Percentiles rank a stretch among this genome's conserved stretches.
Evolutionary conservation across 192 early-diverging fungal genomes (phyloP).

Genomic region (Coemansia sp.): DNA sequence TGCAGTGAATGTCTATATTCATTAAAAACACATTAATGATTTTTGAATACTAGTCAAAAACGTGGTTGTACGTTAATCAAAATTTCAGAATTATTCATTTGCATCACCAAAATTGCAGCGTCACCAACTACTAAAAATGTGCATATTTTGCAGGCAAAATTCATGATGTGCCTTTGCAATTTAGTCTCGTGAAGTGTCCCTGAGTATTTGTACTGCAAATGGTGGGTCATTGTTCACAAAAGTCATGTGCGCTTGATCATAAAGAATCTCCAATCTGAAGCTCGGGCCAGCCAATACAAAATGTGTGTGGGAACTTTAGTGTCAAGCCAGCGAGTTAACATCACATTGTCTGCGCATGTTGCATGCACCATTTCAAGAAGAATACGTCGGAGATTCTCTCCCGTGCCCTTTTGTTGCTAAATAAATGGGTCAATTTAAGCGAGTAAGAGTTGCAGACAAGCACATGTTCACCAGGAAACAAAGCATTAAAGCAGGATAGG

Average conservation of each 20-base stretch:
- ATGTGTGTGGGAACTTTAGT: not conserved
- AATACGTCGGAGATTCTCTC: not conserved
- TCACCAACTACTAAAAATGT: not conserved
- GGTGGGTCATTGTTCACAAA: not conserved
- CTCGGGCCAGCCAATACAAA: not conserved
- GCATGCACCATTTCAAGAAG: not conserved
- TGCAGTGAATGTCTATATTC: too few species aligned
- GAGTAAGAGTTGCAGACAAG: not conserved
- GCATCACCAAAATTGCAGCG: not conserved
- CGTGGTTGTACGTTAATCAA: not conserved
- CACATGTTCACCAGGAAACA: not conserved
- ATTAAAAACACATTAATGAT: too few species aligned
- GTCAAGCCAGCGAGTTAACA: constrained; percentile 1
- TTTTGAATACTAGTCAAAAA: too few species aligned
- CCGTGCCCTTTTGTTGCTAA: not conserved
- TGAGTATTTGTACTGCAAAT: not conserved
- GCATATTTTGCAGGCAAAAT: not conserved
- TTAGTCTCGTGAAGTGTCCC: constrained; percentile 1
- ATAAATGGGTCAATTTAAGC: constrained; percentile 6
- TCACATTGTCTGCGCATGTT: not conserved
- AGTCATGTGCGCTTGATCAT: not conserved
- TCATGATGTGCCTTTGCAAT: not conserved
- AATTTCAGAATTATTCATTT: not conserved
- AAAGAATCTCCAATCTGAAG: not conserved
- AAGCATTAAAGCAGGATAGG: not conserved